Evolutionary conservation across 768 basidiomycete genomes (phyloP), one percentile per base, ranked within the genome.

Genomic region (Udeniomyces megalosporus): DNA sequence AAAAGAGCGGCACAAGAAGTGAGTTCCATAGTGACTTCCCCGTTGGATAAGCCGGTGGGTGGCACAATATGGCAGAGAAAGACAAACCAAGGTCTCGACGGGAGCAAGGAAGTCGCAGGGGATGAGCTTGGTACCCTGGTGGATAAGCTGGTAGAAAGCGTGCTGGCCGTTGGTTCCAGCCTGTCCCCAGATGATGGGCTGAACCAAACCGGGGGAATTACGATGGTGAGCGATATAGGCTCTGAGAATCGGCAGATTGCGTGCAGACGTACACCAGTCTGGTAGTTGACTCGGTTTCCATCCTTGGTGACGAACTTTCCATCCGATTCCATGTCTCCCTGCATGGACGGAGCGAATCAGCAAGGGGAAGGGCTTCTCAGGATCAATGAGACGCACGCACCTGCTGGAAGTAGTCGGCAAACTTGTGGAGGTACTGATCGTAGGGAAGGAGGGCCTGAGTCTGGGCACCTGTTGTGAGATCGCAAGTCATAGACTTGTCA

Each of bases 321-420:
- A 74, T 99, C 96, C 26, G 90, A 95, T 76, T 99, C 95, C 95
- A 99, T 99, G 75, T 99, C 95, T 50, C 92, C 93, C 80, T 83
- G 56, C 17, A 28, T 28, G 10, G n/a, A n/a, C n/a, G n/a, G n/a
- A n/a, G n/a, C n/a, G n/a, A n/a, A n/a, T n/a, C n/a, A n/a, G n/a
- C n/a, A n/a, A 32, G 47, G 38, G 24, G 3, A 34, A 28, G 24
- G 28, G 35, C n/a, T 35, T 7, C 2, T 58, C 28, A 53, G 20
- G n/a, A n/a, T n/a, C n/a, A n/a, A 26, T 24, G 64, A 64, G 49
- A 11, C 11, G 29, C 28, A 48, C 68, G 47, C 61, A 78, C 81
- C 75, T 97, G 95, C 75, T 96, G 95, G 87, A 99, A 99, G 79
- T 97, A 97, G 75, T 99, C 95, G 42, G 95, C 93, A 69, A 99